These are phyloP conservation scores for Backusella westeae DNA, from an alignment of 192 early-diverging fungal genomes.

Conservation along the genomic window DNA sequence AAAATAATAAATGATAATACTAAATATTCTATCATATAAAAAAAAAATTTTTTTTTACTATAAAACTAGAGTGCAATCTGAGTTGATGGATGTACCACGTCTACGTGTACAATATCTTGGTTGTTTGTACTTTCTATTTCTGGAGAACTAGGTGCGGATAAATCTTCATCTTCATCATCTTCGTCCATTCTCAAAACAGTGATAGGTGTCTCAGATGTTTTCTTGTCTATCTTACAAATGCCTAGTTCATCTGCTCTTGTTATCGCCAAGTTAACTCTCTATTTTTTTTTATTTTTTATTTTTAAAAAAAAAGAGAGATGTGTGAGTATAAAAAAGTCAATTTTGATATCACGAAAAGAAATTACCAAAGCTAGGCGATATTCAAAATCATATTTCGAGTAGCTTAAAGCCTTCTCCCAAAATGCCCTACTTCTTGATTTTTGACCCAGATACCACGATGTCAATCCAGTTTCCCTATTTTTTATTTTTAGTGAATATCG, in stretches of 20 bases:
- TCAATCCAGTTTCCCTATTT: constrained; percentile 45
- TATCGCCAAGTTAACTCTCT: not conserved
- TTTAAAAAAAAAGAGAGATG: not conserved
- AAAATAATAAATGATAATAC: not conserved
- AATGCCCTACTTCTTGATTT: constrained; percentile 25
- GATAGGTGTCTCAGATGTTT: not conserved
- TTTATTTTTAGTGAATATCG: not conserved
- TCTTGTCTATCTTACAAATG: not conserved
- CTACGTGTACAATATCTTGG: not conserved
- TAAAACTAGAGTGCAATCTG: not conserved
- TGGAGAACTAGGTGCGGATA: not conserved
- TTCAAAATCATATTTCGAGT: constrained; percentile 53
- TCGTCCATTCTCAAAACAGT: not conserved
- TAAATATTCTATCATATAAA: not conserved
- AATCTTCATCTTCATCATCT: not conserved
- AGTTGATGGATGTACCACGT: not conserved
- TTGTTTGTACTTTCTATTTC: not conserved
- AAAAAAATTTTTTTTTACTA: not conserved
- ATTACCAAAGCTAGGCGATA: constrained; percentile 34
- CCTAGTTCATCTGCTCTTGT: constrained; percentile 9
- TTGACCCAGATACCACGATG: constrained; percentile 40
- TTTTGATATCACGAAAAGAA: not conserved
- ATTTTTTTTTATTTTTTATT: not conserved
- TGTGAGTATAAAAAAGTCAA: not conserved
- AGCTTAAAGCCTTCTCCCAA: constrained; percentile 47